Evolutionary conservation across 176 grass and related monocot genomes (phyloP), one percentile per base, ranked within the genome.

Genomic region (Zizania latifolia): DNA sequence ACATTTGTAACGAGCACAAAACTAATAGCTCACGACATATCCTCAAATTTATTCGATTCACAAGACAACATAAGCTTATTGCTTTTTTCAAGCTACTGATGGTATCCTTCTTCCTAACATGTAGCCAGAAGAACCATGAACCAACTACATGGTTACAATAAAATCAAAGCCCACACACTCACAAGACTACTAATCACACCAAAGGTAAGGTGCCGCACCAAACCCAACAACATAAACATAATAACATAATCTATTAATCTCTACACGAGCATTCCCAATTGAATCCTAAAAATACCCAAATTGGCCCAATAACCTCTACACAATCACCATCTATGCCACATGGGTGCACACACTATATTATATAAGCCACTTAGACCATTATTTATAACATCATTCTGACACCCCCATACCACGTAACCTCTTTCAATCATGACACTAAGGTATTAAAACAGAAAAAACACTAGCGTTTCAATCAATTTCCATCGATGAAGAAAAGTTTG

Each of bases 31-130:
- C 12, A 57, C 11, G 43, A 56, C 32, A 51, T 31, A 54, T 16
- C 58, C 67, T 56, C 41, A 60, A 60, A 11, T 78, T 87, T 78
- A 74, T 76, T 87, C 24, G 16, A 53, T 60, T 58, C 24, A 8
- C 26, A 33, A 1, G 11, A 26, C 34, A 51, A 58, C 45, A 76
- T 13, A 70, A 37, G 30, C 58, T 72, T 77, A 72, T 58, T 67
- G 51, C 8, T 83, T 78, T 68, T 56, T 34, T 76, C 45, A 16
- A 72, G 44, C 36, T 64, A 76, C 63, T 9, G 37, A 63, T n/a
- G 41, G 41, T 43, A 65, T 4, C n/a, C 60, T 78, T 51, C 65
- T 53, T 74, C 19, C 10, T 40, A 43, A 46, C 33, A 68, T 45
- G 69, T 48, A 62, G 22, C 6, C n/a, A 43, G 57, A 74, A 74